phyloP scores from a whole-genome alignment of 441 rosid species.

The Gossypium davidsonii region DNA sequence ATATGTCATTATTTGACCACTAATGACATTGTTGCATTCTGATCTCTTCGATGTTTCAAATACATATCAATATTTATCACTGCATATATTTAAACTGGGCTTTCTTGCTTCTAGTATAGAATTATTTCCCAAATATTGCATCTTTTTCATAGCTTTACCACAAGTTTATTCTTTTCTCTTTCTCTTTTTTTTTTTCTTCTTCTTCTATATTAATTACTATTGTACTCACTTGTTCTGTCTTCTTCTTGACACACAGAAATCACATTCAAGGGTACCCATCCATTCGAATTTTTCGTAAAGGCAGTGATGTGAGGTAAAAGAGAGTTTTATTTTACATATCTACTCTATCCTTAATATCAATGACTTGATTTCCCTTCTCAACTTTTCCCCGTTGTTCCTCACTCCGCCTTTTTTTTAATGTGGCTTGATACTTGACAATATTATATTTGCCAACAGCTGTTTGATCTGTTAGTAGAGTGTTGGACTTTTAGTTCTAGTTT shows the following conservation, averaged over 20 bases:
- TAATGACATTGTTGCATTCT: slow-evolving; percentile 2
- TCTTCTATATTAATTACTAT: neutral
- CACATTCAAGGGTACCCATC: slow-evolving; percentile 99
- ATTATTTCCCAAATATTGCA: neutral
- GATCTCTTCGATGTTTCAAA: neutral
- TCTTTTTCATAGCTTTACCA: neutral
- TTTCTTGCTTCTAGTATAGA: neutral
- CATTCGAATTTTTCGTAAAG: slow-evolving; percentile 92
- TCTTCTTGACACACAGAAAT: slow-evolving; percentile 46
- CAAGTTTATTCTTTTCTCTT: neutral
- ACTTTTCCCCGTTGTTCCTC: neutral
- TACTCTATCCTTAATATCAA: neutral
- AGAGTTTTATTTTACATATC: neutral
- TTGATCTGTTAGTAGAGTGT: too few species aligned
- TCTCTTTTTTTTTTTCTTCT: neutral
- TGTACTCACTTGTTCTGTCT: neutral
- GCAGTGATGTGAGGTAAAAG: slow-evolving; percentile 76
- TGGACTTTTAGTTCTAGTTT: too few species aligned
- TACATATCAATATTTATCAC: neutral
- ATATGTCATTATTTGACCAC: slow-evolving; percentile 10
- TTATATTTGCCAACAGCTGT: neutral
- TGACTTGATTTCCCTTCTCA: neutral
- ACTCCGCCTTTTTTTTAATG: neutral
- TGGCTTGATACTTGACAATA: neutral
- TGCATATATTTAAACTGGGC: neutral